These are phyloP conservation scores for Mycocentrospora acerina DNA, from an alignment of 2,329 filamentous ascomycete species.

Conservation along the genomic window DNA sequence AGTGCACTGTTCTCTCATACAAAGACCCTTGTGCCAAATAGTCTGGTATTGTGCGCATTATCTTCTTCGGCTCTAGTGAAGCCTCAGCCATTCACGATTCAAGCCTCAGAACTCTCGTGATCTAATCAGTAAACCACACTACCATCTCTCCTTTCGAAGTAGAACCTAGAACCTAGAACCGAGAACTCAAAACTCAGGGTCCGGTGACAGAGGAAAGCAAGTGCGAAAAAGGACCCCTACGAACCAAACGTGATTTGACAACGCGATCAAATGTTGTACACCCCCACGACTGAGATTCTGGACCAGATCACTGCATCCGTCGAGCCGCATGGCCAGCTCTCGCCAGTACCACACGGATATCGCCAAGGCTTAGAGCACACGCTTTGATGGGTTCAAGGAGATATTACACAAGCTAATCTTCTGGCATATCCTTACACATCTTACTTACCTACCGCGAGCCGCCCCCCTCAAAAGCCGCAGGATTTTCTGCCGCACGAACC, in stretches of 20 bases:
- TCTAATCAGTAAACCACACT: neutral
- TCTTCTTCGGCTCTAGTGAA: neutral
- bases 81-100: neutral
- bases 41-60: neutral
- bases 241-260: slow-evolving; percentile 16
- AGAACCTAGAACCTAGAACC: too few species aligned
- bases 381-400: slow-evolving; percentile 22
- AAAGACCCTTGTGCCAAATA: slow-evolving; percentile 18
- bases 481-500: slow-evolving; percentile 17
- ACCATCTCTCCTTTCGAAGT: too few species aligned
- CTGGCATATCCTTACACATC: slow-evolving; percentile 23
- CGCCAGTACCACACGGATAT: slow-evolving; percentile 39
- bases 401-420: slow-evolving; percentile 18
- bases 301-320: slow-evolving; percentile 22
- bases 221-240: slow-evolving; percentile 28
- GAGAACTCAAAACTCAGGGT: too few species aligned
- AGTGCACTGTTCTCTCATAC: too few species aligned
- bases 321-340: slow-evolving; percentile 24
- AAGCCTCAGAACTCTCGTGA: neutral
- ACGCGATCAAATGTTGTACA: slow-evolving; percentile 18
- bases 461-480: slow-evolving; percentile 36
- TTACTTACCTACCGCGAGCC: slow-evolving; percentile 28
- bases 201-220: slow-evolving; percentile 18
- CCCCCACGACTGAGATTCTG: slow-evolving; percentile 16
- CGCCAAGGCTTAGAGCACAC: slow-evolving; percentile 28